Percentiles rank a stretch among this genome's conserved stretches.
Evolutionary conservation across 1,139 yeast species (phyloP).

Genomic region (Pichia sp.): DNA sequence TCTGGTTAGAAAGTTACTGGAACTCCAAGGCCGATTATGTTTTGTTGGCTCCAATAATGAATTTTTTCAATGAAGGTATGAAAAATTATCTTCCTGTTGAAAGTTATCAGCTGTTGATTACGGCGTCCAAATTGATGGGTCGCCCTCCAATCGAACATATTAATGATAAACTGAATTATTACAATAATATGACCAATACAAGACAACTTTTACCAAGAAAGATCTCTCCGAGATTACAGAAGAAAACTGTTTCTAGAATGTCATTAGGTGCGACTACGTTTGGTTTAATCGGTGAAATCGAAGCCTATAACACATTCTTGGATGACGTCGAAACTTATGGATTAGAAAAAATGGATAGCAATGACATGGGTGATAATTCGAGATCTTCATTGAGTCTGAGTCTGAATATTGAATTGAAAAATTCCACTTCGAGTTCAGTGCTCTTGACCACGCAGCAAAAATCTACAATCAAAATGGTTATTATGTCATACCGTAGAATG

Average conservation of each 20-base stretch:
- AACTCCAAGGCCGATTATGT: constrained; percentile 48
- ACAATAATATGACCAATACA: constrained; percentile 24
- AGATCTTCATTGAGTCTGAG: constrained; percentile 20
- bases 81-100: constrained; percentile 52
- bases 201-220: constrained; percentile 40
- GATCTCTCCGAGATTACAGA: constrained; percentile 24
- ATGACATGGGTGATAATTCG: constrained; percentile 6
- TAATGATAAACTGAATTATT: constrained; percentile 22
- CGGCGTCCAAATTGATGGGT: constrained; percentile 45
- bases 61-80: constrained; percentile 71
- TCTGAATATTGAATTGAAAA: constrained; percentile 21
- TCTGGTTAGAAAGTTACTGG: constrained; percentile 92
- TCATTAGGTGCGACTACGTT: constrained; percentile 15
- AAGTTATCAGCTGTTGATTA: constrained; percentile 50
- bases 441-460: constrained; percentile 32
- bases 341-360: constrained; percentile 38
- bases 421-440: constrained; percentile 14
- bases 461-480: constrained; percentile 36
- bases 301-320: constrained; percentile 23
- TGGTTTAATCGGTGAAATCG: constrained; percentile 19
- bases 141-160: constrained; percentile 25
- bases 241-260: constrained; percentile 22
- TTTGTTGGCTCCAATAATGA: constrained; percentile 58
- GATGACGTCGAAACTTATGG: constrained; percentile 41
- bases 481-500: constrained; percentile 41